Base-by-base conservation (phyloP, 495 filamentous ascomycete species). In the Umbilicaria muhlenbergii region DNA sequence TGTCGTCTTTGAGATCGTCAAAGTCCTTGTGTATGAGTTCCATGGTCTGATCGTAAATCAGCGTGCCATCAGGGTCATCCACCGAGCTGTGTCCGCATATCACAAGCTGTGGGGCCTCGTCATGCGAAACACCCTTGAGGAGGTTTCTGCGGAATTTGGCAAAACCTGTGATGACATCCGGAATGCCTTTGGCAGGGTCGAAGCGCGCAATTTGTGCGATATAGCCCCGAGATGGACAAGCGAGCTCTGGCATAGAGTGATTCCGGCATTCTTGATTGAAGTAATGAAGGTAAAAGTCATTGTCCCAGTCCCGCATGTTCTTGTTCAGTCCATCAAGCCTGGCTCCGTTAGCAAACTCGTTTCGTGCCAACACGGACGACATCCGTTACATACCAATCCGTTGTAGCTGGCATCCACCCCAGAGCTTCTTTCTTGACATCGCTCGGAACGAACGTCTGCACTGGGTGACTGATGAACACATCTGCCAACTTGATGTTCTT, bases 241-340 rank as follows among this genome's bases (percentile, higher is more conserved):
- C 64, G 24, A 92, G 70, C 18, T 70, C 66, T 3, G 77, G 70
- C 74, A 75, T 80, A 34, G 45, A 55, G 11, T 48, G 50, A 46
- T 65, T 67, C 38, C 56, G 68, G 59, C 80, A 86, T 36, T 73
- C 63, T 12, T 64, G 59, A 42, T 85, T 83, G 54, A 89, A 81
- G n/a, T 75, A 61, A 43, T 82, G 75, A 36, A 82, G 72, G 49
- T 94, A 92, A 57, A 81, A 85, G 3, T 74, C 74, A 5, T 68
- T 61, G 54, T 89, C 81, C 79, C 80, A 88, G 12, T 76, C 69
- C 44, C 71, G 71, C 54, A 94, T 68, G 32, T 66, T 51, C 57
- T 94, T 94, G 62, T 92, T 94, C 47, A 92, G 56, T 4, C 86
- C 86, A 60, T 94, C 86, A 28, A 92, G 67, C 84, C 75, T 77